These are phyloP conservation scores for Collybia mongolica DNA, from an alignment of 768 basidiomycete species.

Conservation along the genomic window DNA sequence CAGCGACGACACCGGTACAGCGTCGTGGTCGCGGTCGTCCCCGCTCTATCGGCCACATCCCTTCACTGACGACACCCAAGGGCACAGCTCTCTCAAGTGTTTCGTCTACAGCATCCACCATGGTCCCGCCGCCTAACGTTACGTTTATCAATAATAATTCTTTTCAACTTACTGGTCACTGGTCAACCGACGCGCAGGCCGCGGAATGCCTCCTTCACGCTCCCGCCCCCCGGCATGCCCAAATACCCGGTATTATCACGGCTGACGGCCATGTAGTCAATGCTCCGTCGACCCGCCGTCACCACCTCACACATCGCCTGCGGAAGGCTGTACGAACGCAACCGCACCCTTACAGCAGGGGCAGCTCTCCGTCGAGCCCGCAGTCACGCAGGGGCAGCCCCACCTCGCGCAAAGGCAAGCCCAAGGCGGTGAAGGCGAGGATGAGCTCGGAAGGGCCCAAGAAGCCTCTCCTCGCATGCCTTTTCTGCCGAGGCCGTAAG, in stretches of 20 bases:
- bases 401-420: neutral
- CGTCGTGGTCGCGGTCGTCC: no score
- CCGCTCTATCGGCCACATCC: no score
- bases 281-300: conserved; percentile 1
- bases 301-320: neutral
- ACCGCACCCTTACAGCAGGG: neutral
- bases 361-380: neutral
- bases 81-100: no score
- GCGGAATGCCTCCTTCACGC: neutral
- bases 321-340: conserved; percentile 1
- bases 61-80: no score
- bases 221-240: neutral
- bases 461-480: conserved; percentile 46
- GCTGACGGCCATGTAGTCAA: neutral
- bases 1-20: neutral
- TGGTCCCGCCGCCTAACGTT: neutral
- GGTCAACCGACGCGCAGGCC: neutral
- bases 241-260: neutral
- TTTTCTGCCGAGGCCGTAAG: conserved; percentile 50
- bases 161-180: neutral
- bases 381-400: neutral
- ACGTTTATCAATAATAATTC: neutral
- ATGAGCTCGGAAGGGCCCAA: conserved; percentile 1
- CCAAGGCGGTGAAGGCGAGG: conserved; percentile 2
- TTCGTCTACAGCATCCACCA: no score